Evolutionary conservation across 495 filamentous ascomycete genomes (phyloP).

Genomic region (Penicillium pulvis): DNA sequence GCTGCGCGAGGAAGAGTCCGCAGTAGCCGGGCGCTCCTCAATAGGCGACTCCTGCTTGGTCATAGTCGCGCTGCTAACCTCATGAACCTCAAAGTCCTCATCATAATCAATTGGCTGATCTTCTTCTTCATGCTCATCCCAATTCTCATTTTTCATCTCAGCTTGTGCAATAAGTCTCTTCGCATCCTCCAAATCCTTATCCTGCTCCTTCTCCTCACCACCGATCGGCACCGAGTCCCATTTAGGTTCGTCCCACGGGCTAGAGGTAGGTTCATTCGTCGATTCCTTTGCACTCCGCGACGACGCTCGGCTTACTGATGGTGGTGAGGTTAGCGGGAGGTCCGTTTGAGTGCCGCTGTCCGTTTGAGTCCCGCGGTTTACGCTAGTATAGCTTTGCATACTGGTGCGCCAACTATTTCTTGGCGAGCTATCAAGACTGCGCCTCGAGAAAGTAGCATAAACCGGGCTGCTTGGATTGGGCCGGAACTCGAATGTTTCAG

Average conservation of each 20-base stretch:
- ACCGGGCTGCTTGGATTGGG: conserved; percentile 76
- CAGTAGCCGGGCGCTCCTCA: conserved; percentile 25
- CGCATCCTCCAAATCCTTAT: conserved; percentile 3
- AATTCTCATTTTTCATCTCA: conserved; percentile 1
- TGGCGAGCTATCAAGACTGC: conserved; percentile 63
- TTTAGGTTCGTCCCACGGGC: conserved; percentile 16
- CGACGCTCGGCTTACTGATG: conserved; percentile 45
- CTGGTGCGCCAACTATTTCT: conserved; percentile 66
- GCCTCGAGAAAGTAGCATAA: conserved; percentile 66
- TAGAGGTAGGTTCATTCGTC: conserved; percentile 35
- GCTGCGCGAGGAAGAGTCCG: conserved; percentile 46
- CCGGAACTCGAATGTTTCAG: conserved; percentile 77
- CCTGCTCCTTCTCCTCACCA: conserved; percentile 18
- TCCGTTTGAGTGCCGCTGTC: conserved; percentile 38
- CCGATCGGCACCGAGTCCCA: conserved; percentile 43
- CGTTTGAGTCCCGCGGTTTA: conserved; percentile 61
- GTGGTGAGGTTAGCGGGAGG: conserved; percentile 43
- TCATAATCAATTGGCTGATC: conserved; percentile 23
- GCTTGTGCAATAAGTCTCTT: conserved; percentile 4
- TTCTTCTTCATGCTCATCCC: conserved; percentile 11
- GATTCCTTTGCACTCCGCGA: conserved; percentile 49
- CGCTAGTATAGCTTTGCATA: conserved; percentile 66
- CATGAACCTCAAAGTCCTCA: conserved; percentile 46
- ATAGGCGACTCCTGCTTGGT: conserved; percentile 55
- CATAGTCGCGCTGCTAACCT: conserved; percentile 45